Percentiles rank a stretch among this genome's conserved stretches.
Conservation (phyloP, 2,329 filamentous ascomycete species). For the Exophiala alcalophila region DNA sequence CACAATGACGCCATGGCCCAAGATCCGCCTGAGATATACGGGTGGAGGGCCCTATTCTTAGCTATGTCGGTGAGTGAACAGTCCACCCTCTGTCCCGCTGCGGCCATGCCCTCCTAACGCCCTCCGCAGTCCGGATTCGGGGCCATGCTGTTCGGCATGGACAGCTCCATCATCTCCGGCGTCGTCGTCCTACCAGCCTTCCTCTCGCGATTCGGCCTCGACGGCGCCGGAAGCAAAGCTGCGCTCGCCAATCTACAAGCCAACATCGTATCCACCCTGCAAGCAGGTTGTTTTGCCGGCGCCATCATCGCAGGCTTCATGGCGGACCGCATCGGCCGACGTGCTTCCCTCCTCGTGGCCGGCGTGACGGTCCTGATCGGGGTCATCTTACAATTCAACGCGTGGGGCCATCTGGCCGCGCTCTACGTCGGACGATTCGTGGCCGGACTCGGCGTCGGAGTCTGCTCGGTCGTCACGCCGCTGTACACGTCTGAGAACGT, state of each 20-base stretch:
- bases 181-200: constrained; percentile 31
- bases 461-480: constrained; percentile 35
- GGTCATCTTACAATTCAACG: constrained; percentile 42
- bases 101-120: background rate
- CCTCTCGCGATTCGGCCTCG: constrained; percentile 10
- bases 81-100: background rate
- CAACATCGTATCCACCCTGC: constrained; percentile 68
- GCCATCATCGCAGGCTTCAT: constrained; percentile 50
- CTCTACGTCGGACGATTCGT: constrained; percentile 38
- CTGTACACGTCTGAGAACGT: constrained; percentile 38
- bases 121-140: constrained; percentile 60
- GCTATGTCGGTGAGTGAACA: constrained; percentile 53
- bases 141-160: constrained; percentile 65
- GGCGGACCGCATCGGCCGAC: constrained; percentile 53
- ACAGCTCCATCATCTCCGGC: constrained; percentile 66
- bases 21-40: constrained; percentile 66
- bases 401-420: constrained; percentile 40
- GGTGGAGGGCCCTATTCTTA: constrained; percentile 64
- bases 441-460: constrained; percentile 36
- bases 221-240: constrained; percentile 32
- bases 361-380: constrained; percentile 52
- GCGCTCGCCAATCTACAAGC: constrained; percentile 56
- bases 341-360: constrained; percentile 50
- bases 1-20: constrained; percentile 68
- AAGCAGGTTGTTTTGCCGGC: constrained; percentile 66